phyloP scores from a whole-genome alignment of 2,329 filamentous ascomycete species.

The Xylariomycetidae sp. region DNA sequence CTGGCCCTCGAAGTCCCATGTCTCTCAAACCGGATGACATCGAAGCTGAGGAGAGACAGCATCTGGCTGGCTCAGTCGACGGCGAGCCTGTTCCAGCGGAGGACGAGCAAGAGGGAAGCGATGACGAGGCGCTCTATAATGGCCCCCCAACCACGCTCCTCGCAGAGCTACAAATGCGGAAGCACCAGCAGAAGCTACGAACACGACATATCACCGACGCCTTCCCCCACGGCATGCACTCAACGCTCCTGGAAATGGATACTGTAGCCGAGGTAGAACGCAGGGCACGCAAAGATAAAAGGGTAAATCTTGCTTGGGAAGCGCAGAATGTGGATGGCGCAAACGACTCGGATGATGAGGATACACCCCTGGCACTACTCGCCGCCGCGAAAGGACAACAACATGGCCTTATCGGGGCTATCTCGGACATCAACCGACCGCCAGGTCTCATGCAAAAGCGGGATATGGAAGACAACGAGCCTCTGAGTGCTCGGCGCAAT shows the following conservation, averaged over 20 bases:
- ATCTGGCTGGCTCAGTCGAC: slow-evolving; percentile 19
- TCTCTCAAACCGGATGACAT: slow-evolving; percentile 3
- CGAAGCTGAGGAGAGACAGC: slow-evolving; percentile 22
- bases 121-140: slow-evolving; percentile 47
- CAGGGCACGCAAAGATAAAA: slow-evolving; percentile 65
- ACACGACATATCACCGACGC: slow-evolving; percentile 60
- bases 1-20: slow-evolving; percentile 5
- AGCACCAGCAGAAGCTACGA: slow-evolving; percentile 78
- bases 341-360: slow-evolving; percentile 34
- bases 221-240: slow-evolving; percentile 74
- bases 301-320: slow-evolving; percentile 88
- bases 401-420: slow-evolving; percentile 37
- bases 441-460: slow-evolving; percentile 73
- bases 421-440: slow-evolving; percentile 55
- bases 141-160: slow-evolving; percentile 84
- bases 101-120: slow-evolving; percentile 40
- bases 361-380: slow-evolving; percentile 81
- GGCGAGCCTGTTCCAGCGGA: slow-evolving; percentile 31
- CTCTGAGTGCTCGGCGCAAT: slow-evolving; percentile 69
- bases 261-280: slow-evolving; percentile 82
- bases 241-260: slow-evolving; percentile 84
- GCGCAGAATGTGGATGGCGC: slow-evolving; percentile 21
- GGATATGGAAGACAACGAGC: slow-evolving; percentile 88
- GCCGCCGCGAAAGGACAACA: slow-evolving; percentile 57
- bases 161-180: slow-evolving; percentile 85